These are phyloP conservation scores for Auxenochlorella protothecoides DNA, from an alignment of 139 green algal species.

Conservation along the genomic window DNA sequence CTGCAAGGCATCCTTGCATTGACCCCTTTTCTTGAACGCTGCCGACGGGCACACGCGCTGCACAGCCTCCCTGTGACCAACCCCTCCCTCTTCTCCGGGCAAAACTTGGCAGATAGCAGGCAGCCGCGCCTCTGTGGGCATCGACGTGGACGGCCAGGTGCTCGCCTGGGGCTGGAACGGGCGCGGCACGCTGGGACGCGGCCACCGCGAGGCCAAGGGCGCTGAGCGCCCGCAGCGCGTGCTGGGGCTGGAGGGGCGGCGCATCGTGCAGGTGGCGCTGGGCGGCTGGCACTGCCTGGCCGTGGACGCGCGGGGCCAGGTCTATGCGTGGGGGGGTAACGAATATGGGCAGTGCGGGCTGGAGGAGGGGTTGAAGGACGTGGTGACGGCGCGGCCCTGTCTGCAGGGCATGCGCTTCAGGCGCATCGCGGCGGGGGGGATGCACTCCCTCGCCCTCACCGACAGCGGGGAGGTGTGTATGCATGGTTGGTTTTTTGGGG, in stretches of 20 bases:
- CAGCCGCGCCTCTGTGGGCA: constrained; percentile 61
- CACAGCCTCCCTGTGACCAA: no score
- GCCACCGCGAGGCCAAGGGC: constrained; percentile 39
- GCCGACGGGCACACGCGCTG: no score
- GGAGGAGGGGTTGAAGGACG: constrained; percentile 34
- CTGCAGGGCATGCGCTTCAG: constrained; percentile 30
- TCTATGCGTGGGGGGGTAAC: constrained; percentile 74
- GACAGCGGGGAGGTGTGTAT: constrained; percentile 55
- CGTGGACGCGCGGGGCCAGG: constrained; percentile 31
- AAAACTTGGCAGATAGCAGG: constrained; percentile 23
- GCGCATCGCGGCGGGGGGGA: constrained; percentile 78
- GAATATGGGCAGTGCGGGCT: constrained; percentile 80
- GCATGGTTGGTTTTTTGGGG: no score
- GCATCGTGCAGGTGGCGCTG: constrained; percentile 69
- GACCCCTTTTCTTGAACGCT: no score
- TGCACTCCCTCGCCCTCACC: constrained; percentile 83
- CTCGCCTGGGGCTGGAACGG: constrained; percentile 81
- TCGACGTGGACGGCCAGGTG: constrained; percentile 50
- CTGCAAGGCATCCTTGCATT: no score
- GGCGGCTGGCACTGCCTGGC: constrained; percentile 88
- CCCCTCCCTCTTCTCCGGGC: no score
- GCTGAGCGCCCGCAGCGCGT: constrained; percentile 41
- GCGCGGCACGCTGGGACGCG: constrained; percentile 66
- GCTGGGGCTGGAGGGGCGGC: constrained; percentile 41
- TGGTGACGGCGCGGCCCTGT: constrained; percentile 40